Evolutionary conservation across 352 stramenopile species (phyloP).

Genomic region (Phytophthora aleatoria): DNA sequence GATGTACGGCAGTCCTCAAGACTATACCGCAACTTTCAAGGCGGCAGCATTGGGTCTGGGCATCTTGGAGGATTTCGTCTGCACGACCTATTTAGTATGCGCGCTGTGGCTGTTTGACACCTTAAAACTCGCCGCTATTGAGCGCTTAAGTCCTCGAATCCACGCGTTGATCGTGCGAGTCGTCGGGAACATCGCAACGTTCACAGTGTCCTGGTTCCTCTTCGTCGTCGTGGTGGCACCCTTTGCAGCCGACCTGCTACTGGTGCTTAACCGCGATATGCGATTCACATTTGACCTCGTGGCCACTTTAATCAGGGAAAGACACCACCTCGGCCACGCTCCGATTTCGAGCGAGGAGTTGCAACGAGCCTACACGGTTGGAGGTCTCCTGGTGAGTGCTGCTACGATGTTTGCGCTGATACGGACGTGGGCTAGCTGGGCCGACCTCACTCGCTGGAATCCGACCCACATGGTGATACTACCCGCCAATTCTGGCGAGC

Average conservation of each 20-base stretch:
- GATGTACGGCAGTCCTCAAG: constrained; percentile 30
- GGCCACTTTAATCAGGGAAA: constrained; percentile 29
- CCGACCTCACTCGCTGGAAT: constrained; percentile 24
- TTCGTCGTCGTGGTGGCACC: constrained; percentile 33
- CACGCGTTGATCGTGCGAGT: constrained; percentile 6
- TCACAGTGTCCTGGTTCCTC: constrained; percentile 30
- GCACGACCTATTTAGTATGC: constrained; percentile 31
- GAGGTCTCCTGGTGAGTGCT: constrained; percentile 18
- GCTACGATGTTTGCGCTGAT: constrained; percentile 26
- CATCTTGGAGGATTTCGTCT: constrained; percentile 39
- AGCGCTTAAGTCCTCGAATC: constrained; percentile 1
- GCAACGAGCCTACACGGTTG: constrained; percentile 28
- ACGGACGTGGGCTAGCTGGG: constrained; percentile 12
- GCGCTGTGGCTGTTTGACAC: constrained; percentile 35
- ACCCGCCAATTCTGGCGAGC: neutral
- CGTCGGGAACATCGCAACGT: constrained; percentile 15
- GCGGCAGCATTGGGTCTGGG: constrained; percentile 22
- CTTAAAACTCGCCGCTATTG: constrained; percentile 3
- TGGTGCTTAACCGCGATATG: constrained; percentile 40
- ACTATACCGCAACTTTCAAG: constrained; percentile 29
- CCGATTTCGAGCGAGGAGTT: constrained; percentile 41
- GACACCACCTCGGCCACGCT: constrained; percentile 37
- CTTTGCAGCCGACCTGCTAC: constrained; percentile 41
- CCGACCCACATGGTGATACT: constrained; percentile 8
- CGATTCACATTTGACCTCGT: constrained; percentile 47